Base-by-base conservation (phyloP, 495 filamentous ascomycete species). In the Barbatosphaeria neglecta region DNA sequence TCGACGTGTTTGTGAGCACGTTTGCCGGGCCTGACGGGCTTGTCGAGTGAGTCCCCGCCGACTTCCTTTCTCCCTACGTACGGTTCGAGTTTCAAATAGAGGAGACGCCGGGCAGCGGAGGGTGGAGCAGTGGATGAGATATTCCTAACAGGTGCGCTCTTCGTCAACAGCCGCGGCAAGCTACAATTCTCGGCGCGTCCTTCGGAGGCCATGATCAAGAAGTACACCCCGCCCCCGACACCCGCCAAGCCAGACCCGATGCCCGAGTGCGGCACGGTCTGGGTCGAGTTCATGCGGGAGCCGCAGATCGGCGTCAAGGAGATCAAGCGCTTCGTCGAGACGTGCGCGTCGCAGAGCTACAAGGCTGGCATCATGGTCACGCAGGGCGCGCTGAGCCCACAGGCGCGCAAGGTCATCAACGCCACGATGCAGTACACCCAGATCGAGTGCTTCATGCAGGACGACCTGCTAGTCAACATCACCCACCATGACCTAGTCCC, bases 401-500 rank as follows among this genome's bases (percentile, higher is more conserved):
- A 89, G 22, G 92, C 88, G 33, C 76, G 93, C 57, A 90, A 86
- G 65, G 78, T 87, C 54, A 80, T 94, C 51, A 81, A 84, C 18
- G 75, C 74, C 13, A 77, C 78, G 33, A 74, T 80, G 52, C 67
- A 77, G 56, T 77, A 84, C 65, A 77, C 74, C 33, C 78, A 85
- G 55, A 85, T 95, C 57, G 92, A 98, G 72, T 84, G 84, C 55
- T 98, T 97, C 75, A 74, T 89, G 49, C 93, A 98, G 69, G 82
- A 88, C 67, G 90, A 98, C 67, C 67, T 98, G 57, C 75, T 98
- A 39, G 89, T 97, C 59, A 98, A 98, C 66, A 98, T 98, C 64
- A 97, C 90, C 20, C 87, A 88, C 59, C 92, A 98, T 69, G 89
- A 97, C 67, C 78, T 98, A 15, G 92, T 98, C 16, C 92, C 92